Conservation (phyloP, 208 protist genomes). For the Herpetomonas samuelpessoai region DNA sequence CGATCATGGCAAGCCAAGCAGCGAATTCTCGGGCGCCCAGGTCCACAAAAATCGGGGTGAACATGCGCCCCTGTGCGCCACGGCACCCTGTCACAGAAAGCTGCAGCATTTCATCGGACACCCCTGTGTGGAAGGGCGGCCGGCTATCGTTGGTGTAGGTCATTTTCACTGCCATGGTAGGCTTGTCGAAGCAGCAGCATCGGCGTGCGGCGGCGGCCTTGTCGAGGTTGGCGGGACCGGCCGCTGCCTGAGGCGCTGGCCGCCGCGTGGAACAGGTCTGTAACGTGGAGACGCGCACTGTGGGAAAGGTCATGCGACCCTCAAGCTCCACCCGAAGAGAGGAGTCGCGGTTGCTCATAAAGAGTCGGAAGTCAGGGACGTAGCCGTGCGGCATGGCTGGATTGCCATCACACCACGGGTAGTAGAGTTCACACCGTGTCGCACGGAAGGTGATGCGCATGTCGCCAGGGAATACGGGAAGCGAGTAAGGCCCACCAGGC, state of each 20-base stretch:
- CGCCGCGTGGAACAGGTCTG: background rate
- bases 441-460: slow-evolving; percentile 29
- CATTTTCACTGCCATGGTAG: slow-evolving; percentile 19
- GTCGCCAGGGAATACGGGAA: slow-evolving; percentile 43
- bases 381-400: slow-evolving; percentile 32
- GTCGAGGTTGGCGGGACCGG: background rate
- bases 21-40: slow-evolving; percentile 27
- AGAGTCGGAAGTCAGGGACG: slow-evolving; percentile 18
- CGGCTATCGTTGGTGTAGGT: slow-evolving; percentile 60
- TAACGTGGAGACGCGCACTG: slow-evolving; percentile 4
- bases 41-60: slow-evolving; percentile 6
- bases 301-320: slow-evolving; percentile 18
- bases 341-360: slow-evolving; percentile 38
- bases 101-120: slow-evolving; percentile 31
- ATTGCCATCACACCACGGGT: slow-evolving; percentile 42
- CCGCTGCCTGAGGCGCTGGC: background rate
- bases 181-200: slow-evolving; percentile 1
- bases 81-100: slow-evolving; percentile 34
- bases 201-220: background rate
- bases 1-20: slow-evolving; percentile 44
- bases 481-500: slow-evolving; percentile 26
- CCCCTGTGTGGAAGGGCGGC: slow-evolving; percentile 32
- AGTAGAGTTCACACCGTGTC: slow-evolving; percentile 38
- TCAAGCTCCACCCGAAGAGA: slow-evolving; percentile 33
- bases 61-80: slow-evolving; percentile 10